A percentile compares a stretch with the other conserved stretches of the same genome.
Conservation (phyloP, 78 protist genomes). For the Dictyostelium firmibasis region DNA sequence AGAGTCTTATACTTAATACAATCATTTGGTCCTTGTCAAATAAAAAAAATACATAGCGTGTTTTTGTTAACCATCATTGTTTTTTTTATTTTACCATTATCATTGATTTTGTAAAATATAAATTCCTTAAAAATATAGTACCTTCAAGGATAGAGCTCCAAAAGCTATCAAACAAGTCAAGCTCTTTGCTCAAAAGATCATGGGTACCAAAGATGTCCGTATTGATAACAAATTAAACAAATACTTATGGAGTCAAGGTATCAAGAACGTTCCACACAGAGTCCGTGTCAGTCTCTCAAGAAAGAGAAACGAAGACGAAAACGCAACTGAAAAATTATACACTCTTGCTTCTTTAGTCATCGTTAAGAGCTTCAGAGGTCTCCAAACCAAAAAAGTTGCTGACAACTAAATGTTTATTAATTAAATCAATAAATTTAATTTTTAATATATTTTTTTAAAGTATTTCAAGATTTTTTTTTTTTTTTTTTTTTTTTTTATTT, state of each 20-base stretch:
- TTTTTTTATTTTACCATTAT: background rate
- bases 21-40: background rate
- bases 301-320: slow-evolving; percentile 96
- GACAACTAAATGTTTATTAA: slow-evolving; percentile 25
- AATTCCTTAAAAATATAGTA: slow-evolving; percentile 10
- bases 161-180: slow-evolving; percentile 90
- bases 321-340: slow-evolving; percentile 93
- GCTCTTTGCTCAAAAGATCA: slow-evolving; percentile 86
- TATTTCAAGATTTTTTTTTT: background rate
- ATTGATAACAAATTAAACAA: slow-evolving; percentile 91
- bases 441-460: background rate
- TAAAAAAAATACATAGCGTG: background rate
- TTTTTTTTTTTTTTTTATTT: background rate
- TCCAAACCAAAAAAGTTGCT: slow-evolving; percentile 44
- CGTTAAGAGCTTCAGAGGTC: slow-evolving; percentile 80
- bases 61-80: background rate
- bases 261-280: slow-evolving; percentile 90
- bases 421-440: background rate
- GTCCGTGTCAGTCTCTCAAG: slow-evolving; percentile 94
- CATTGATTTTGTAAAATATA: background rate
- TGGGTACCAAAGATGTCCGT: slow-evolving; percentile 96
- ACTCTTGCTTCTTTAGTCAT: slow-evolving; percentile 89
- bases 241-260: slow-evolving; percentile 92
- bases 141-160: slow-evolving; percentile 96
- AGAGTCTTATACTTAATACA: background rate